Percentiles rank a stretch among this genome's conserved stretches.
phyloP scores from a whole-genome alignment of 495 filamentous ascomycete species.

The Tirmania nivea region DNA sequence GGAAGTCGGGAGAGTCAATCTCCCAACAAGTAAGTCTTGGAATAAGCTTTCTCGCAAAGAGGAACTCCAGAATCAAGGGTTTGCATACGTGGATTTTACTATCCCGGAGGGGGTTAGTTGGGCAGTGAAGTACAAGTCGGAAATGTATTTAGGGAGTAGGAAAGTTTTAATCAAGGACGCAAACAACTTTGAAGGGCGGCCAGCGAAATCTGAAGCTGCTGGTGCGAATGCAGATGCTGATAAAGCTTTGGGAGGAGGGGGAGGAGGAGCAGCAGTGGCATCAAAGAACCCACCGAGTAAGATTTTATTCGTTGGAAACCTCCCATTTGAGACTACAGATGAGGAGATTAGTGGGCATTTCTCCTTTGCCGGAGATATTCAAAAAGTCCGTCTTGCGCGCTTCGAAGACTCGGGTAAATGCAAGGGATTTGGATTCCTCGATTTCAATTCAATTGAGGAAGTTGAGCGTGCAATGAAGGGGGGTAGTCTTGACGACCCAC shows the following conservation, averaged over 20 bases:
- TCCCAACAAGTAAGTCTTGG: conserved; percentile 31
- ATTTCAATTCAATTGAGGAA: conserved; percentile 56
- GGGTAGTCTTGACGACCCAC: conserved; percentile 34
- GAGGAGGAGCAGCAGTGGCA: conserved; percentile 22
- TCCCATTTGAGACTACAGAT: conserved; percentile 65
- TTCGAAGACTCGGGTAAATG: conserved; percentile 96
- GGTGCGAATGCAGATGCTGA: conserved; percentile 12
- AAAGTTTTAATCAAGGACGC: conserved; percentile 79
- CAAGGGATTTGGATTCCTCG: conserved; percentile 90
- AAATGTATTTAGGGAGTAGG: conserved; percentile 52
- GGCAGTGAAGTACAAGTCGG: conserved; percentile 49
- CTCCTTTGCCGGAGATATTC: conserved; percentile 49
- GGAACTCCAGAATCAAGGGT: conserved; percentile 52
- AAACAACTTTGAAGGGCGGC: conserved; percentile 62
- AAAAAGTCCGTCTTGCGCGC: conserved; percentile 64
- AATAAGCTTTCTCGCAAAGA: conserved; percentile 62
- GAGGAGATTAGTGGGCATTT: conserved; percentile 63
- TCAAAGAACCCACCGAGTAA: conserved; percentile 40
- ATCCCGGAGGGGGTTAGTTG: conserved; percentile 40
- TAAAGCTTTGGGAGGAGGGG: conserved; percentile 1
- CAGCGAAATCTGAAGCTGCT: conserved; percentile 24
- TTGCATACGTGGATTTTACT: conserved; percentile 86
- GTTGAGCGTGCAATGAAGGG: conserved; percentile 65
- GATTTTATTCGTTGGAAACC: conserved; percentile 80
- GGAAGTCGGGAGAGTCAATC: not conserved